phyloP scores from a whole-genome alignment of 192 early-diverging fungal genomes.

The Spinellus fusiger region DNA sequence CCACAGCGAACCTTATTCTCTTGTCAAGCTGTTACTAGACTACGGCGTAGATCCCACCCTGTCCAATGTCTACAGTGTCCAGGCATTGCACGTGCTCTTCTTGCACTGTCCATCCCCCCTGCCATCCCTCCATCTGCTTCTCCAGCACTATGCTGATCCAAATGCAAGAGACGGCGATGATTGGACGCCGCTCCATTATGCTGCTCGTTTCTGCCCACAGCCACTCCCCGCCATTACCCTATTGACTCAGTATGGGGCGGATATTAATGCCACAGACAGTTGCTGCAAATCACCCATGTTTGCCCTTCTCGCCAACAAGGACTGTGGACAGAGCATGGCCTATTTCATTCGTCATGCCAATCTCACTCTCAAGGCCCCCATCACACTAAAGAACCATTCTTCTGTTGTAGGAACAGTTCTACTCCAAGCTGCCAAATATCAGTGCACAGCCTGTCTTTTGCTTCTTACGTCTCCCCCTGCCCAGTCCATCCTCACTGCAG shows the following conservation, averaged over 20 bases:
- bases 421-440: constrained; percentile 31
- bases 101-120: constrained; percentile 10
- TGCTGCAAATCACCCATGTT: constrained; percentile 24
- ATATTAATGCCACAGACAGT: constrained; percentile 23
- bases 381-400: background rate
- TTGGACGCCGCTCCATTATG: constrained; percentile 48
- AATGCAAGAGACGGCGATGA: constrained; percentile 60
- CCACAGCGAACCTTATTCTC: constrained; percentile 12
- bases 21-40: constrained; percentile 10
- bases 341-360: constrained; percentile 16
- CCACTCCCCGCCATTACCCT: constrained; percentile 13
- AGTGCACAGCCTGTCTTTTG: constrained; percentile 14
- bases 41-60: constrained; percentile 20
- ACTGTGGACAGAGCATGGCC: constrained; percentile 8
- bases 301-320: constrained; percentile 26
- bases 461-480: constrained; percentile 6
- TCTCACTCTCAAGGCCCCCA: constrained; percentile 4
- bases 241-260: constrained; percentile 22
- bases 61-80: constrained; percentile 20
- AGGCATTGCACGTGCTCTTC: constrained; percentile 13
- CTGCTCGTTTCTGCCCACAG: constrained; percentile 18
- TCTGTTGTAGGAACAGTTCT: constrained; percentile 15
- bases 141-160: constrained; percentile 41
- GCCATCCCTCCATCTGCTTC: constrained; percentile 3
- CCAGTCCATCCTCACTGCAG: background rate